Base-by-base conservation (phyloP, 2,329 filamentous ascomycete species). In the Ambrosiella cleistominuta region DNA sequence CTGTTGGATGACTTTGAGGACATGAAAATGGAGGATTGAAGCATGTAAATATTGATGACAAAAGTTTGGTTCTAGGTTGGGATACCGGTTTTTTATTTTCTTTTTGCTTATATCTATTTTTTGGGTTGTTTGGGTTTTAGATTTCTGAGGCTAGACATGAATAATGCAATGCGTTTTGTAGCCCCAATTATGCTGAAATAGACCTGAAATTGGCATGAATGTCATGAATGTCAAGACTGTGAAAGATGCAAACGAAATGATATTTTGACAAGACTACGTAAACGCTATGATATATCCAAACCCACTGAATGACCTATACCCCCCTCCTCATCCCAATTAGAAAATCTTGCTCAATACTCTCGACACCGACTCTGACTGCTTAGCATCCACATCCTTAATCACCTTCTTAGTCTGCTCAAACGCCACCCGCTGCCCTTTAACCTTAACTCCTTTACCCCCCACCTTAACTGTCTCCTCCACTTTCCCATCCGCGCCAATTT, bases 1-100 rank as follows among this genome's bases (percentile, higher is more conserved):
- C 70, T 96, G 66, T 75, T 95, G 66, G 90, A 96, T 68, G 90
- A 95, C 69, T 89, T 96, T 74, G 89, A 95, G 67, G 90, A 95
- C 66, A 79, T 95, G 68, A 82, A 78, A 51, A 82, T 94, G 72
- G 71, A 80, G 62, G 81, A 85, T 59, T 47, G 19, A 7, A 47
- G 44, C n/a, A 15, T 54, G 36, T 44, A 42, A 42, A 47, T 42
- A 59, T 42, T 19, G 38, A 57, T 49, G 38, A 56, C 3, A 57
- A 60, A 60, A 56, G 59, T 57, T 55, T 53, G 51, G 42, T 12
- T 44, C 15, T 52, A 8, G 52, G n/a, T 59, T 51, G 42, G 44
- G 13, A 19, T 37, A 19, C 40, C 39, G 15, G 56, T 52, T 40
- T 57, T 60, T 37, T 53, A 40, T 27, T 37, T 45, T 49, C 6